phyloP scores from a whole-genome alignment of 139 green algal genomes.

The Astrephomene gubernaculifera region DNA sequence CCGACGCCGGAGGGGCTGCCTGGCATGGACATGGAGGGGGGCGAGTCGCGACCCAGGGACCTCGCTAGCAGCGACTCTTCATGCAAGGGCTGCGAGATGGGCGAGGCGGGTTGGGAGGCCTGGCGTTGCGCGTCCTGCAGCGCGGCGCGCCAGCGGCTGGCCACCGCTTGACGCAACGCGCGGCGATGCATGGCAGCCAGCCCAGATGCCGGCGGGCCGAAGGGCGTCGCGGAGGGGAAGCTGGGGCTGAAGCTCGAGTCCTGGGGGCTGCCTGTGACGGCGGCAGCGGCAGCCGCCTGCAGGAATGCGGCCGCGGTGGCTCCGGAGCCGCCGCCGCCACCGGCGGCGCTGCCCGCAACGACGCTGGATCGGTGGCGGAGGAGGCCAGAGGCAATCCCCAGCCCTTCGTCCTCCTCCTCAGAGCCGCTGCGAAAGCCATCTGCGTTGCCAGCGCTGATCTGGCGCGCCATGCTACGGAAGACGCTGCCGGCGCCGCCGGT shows the following conservation, averaged over 20 bases:
- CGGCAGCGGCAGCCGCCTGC: no score
- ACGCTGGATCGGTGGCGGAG: neutral
- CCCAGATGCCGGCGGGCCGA: neutral
- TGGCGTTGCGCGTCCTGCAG: constrained; percentile 25
- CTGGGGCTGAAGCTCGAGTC: neutral
- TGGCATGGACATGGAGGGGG: no score
- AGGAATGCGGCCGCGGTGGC: no score
- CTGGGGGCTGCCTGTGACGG: neutral
- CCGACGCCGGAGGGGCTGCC: no score
- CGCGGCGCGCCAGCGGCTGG: constrained; percentile 20
- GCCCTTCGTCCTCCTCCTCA: neutral
- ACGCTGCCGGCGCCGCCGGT: no score
- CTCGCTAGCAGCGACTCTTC: no score
- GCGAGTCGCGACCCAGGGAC: no score
- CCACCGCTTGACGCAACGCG: neutral
- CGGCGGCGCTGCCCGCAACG: no score
- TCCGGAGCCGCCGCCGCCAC: no score
- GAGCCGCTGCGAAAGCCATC: neutral
- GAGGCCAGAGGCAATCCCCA: neutral
- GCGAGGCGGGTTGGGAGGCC: neutral
- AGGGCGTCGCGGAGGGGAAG: neutral
- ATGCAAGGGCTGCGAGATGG: neutral
- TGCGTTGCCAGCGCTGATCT: neutral
- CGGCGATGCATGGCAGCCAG: neutral
- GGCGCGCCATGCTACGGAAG: neutral